Percentiles rank a stretch among this genome's conserved stretches.
Evolutionary conservation across 1,284 basidiomycete species (phyloP).

Genomic region (Leccinum solheimii): DNA sequence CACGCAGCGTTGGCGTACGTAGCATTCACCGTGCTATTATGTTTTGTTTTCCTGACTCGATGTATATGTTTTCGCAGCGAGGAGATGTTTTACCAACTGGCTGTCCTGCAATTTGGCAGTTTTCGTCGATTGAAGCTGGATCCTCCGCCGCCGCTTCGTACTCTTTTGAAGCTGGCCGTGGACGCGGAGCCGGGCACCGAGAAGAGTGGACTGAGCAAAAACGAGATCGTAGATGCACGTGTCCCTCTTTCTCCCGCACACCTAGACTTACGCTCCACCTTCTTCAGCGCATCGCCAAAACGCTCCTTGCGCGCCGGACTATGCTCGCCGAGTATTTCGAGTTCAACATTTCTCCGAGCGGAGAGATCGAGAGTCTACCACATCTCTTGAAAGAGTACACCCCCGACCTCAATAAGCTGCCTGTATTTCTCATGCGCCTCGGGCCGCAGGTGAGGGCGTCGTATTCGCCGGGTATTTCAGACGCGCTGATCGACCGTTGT

Average conservation of each 20-base stretch:
- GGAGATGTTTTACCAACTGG: slow-evolving; percentile 95
- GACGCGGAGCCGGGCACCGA: slow-evolving; percentile 65
- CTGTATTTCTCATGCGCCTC: slow-evolving; percentile 81
- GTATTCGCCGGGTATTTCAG: background rate
- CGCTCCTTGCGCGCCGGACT: slow-evolving; percentile 61
- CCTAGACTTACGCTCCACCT: background rate
- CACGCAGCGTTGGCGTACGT: slow-evolving; percentile 80
- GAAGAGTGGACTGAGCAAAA: slow-evolving; percentile 50
- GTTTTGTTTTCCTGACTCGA: background rate
- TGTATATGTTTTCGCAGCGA: slow-evolving; percentile 52
- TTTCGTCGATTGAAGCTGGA: slow-evolving; percentile 76
- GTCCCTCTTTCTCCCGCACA: background rate
- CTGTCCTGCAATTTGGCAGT: slow-evolving; percentile 89
- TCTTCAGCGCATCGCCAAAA: slow-evolving; percentile 58
- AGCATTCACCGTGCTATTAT: background rate
- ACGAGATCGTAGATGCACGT: slow-evolving; percentile 71
- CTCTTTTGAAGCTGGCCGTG: slow-evolving; percentile 78
- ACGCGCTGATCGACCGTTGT: background rate
- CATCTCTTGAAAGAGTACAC: slow-evolving; percentile 82
- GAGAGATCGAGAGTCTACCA: slow-evolving; percentile 75
- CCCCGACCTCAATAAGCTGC: slow-evolving; percentile 84
- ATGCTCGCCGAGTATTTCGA: slow-evolving; percentile 97
- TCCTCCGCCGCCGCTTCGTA: slow-evolving; percentile 74
- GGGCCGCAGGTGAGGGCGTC: slow-evolving; percentile 68
- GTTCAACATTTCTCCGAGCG: slow-evolving; percentile 64